A percentile compares a stretch with the other conserved stretches of the same genome.
Evolutionary conservation across 2,329 filamentous ascomycete genomes (phyloP).

Genomic region (Tolypocladium inflatum): DNA sequence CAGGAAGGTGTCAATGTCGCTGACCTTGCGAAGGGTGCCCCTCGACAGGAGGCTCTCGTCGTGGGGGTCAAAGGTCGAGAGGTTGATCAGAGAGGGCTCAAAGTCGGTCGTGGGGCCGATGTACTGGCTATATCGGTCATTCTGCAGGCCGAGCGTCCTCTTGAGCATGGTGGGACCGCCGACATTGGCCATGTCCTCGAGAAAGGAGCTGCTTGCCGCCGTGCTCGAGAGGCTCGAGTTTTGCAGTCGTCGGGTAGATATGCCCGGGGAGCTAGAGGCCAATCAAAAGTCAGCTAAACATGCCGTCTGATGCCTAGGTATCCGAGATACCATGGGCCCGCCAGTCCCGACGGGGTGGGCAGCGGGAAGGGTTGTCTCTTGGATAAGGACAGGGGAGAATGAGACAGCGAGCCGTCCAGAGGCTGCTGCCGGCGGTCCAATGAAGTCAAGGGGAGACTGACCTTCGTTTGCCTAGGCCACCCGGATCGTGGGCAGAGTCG

Average conservation of each 20-base stretch:
- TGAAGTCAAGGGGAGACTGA: slow-evolving; percentile 30
- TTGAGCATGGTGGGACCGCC: slow-evolving; percentile 57
- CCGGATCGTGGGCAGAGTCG: slow-evolving; percentile 46
- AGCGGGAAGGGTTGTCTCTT: background rate
- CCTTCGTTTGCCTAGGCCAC: slow-evolving; percentile 55
- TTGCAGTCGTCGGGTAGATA: slow-evolving; percentile 39
- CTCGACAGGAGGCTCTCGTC: slow-evolving; percentile 68
- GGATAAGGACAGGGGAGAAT: background rate
- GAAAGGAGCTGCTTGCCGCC: slow-evolving; percentile 50
- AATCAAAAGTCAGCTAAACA: background rate
- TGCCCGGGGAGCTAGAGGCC: slow-evolving; percentile 43
- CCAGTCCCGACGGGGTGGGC: background rate
- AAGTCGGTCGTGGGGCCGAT: slow-evolving; percentile 78
- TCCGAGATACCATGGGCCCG: background rate
- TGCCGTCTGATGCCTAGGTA: background rate
- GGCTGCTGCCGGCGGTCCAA: background rate
- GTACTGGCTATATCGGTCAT: slow-evolving; percentile 72
- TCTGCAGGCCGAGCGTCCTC: slow-evolving; percentile 65
- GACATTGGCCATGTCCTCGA: slow-evolving; percentile 63
- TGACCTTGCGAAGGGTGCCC: slow-evolving; percentile 64
- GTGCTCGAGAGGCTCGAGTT: slow-evolving; percentile 53
- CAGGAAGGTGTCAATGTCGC: slow-evolving; percentile 69
- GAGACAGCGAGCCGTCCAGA: background rate
- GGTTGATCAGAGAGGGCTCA: slow-evolving; percentile 72
- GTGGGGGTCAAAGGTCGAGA: slow-evolving; percentile 70